Conservation (phyloP, 805 yeast genomes). For the Naumovozyma castellii region DNA sequence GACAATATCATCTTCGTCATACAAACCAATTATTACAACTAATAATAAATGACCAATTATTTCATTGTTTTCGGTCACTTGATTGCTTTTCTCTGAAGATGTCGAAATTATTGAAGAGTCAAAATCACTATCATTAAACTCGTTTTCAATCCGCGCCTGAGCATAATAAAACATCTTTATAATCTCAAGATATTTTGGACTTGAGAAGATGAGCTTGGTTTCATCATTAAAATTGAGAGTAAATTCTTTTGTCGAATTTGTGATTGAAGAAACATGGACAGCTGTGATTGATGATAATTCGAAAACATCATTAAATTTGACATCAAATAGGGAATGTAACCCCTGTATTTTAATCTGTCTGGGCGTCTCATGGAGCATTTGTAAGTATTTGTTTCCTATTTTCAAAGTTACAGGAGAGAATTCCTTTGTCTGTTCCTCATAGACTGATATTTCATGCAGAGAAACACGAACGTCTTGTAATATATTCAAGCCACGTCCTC, state of each 20-base stretch:
- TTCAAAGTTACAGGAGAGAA: conserved; percentile 51
- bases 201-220: conserved; percentile 31
- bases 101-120: not conserved
- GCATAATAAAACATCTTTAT: conserved; percentile 57
- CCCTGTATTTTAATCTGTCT: conserved; percentile 28
- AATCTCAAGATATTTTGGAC: conserved; percentile 48
- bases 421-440: conserved; percentile 36
- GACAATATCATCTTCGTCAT: conserved; percentile 47
- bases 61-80: conserved; percentile 22
- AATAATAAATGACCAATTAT: conserved; percentile 53
- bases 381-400: conserved; percentile 58
- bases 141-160: conserved; percentile 40
- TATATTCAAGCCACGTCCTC: conserved; percentile 31
- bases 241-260: conserved; percentile 41
- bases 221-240: conserved; percentile 34
- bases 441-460: conserved; percentile 42
- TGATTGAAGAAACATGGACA: conserved; percentile 32
- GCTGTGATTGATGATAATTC: conserved; percentile 33
- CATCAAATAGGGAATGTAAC: conserved; percentile 21
- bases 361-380: conserved; percentile 39
- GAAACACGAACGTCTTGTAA: conserved; percentile 40
- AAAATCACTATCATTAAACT: conserved; percentile 13
- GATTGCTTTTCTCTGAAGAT: conserved; percentile 8
- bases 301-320: conserved; percentile 35
- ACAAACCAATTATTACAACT: conserved; percentile 55